Evolutionary conservation across 78 protist species (phyloP).

Genomic region (Dictyostelium brefeldianum): DNA sequence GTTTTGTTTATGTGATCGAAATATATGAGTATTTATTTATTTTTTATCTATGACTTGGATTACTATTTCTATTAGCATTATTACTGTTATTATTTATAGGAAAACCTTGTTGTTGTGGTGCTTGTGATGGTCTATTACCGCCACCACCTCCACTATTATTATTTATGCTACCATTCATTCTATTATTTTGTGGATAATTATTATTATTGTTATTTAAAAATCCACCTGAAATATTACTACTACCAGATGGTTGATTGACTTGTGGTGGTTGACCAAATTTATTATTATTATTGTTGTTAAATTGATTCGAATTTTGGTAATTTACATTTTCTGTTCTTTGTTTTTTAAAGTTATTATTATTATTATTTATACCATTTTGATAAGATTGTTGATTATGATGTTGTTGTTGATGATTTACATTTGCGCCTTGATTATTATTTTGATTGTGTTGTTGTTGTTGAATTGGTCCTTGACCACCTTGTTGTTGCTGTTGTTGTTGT

Average conservation of each 20-base stretch:
- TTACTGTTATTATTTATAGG: neutral
- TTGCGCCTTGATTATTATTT: neutral
- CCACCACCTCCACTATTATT: neutral
- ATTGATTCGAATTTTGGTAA: neutral
- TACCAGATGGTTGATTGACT: neutral
- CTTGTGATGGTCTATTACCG: conserved; percentile 22
- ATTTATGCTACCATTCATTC: neutral
- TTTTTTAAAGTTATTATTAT: conserved; percentile 1
- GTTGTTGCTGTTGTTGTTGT: conserved; percentile 25
- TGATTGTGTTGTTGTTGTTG: conserved; percentile 8
- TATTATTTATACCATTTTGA: neutral
- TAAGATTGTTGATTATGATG: neutral
- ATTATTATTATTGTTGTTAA: neutral
- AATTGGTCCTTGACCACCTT: conserved; percentile 15
- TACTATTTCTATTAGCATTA: neutral
- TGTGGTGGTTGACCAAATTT: neutral
- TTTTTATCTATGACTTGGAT: conserved; percentile 9
- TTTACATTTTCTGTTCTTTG: conserved; percentile 6
- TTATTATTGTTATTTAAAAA: neutral
- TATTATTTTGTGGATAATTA: neutral
- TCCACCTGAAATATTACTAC: neutral
- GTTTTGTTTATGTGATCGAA: too few relatives aligned
- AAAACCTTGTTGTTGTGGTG: neutral
- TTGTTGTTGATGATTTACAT: neutral
- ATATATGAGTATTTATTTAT: too few relatives aligned